Evolutionary conservation across 352 stramenopile species (phyloP).

Genomic region (Peronospora farinosa): DNA sequence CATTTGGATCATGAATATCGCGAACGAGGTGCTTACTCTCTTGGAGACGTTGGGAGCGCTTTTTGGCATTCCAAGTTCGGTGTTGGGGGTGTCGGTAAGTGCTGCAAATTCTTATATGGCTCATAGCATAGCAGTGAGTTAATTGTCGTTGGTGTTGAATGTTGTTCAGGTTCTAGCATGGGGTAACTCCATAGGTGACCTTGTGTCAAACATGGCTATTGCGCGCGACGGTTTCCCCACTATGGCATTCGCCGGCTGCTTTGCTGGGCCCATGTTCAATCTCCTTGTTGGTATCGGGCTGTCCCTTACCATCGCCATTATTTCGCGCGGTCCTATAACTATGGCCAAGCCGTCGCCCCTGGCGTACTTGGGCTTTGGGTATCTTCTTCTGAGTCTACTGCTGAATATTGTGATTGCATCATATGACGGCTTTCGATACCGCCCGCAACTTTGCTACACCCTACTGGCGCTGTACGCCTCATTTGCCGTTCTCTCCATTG

Average conservation of each 20-base stretch:
- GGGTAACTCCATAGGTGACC: slow-evolving; percentile 75
- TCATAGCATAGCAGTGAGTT: not conserved
- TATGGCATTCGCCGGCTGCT: slow-evolving; percentile 81
- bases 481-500: slow-evolving; percentile 63
- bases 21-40: slow-evolving; percentile 66
- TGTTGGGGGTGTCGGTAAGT: slow-evolving; percentile 72
- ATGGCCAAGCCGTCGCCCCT: slow-evolving; percentile 52
- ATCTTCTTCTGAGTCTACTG: slow-evolving; percentile 54
- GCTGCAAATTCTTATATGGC: not conserved
- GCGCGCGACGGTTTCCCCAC: slow-evolving; percentile 71
- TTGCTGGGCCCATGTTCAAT: slow-evolving; percentile 79
- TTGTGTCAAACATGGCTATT: slow-evolving; percentile 77
- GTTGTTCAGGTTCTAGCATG: slow-evolving; percentile 57
- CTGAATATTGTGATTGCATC: slow-evolving; percentile 58
- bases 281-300: slow-evolving; percentile 64
- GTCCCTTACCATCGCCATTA: slow-evolving; percentile 56
- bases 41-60: slow-evolving; percentile 66
- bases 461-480: slow-evolving; percentile 52
- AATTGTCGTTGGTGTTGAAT: slow-evolving; percentile 13
- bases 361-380: slow-evolving; percentile 63
- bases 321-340: slow-evolving; percentile 43
- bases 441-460: slow-evolving; percentile 49
- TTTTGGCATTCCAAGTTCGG: slow-evolving; percentile 69
- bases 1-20: slow-evolving; percentile 85
- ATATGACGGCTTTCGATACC: slow-evolving; percentile 57